Evolutionary conservation across 2,329 filamentous ascomycete genomes (phyloP), one percentile per base, ranked within the genome.

Genomic region (Monosporascus sp.): DNA sequence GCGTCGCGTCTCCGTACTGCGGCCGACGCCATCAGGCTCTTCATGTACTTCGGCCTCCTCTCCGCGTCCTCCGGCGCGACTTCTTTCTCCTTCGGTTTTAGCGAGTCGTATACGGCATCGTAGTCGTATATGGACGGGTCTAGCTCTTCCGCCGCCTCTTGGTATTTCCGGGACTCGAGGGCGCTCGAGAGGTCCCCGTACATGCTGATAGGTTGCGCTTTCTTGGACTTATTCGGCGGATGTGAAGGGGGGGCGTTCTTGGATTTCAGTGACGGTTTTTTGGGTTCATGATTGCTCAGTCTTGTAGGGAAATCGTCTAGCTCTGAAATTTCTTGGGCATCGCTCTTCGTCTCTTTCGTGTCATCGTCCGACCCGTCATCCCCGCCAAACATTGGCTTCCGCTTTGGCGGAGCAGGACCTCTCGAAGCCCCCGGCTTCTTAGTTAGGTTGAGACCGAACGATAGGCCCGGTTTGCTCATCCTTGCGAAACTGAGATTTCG

Each of bases 41-140:
- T 80, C 83, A 94, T 92, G 72, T 94, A 94, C 62, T 88, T 89
- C 1, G 89, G 86, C 60, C 83, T 84, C 41, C 83, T 77, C 62
- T 86, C 81, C 2, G 74, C 70, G 4, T 80, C 79, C 50, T 72
- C 70, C 46, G 74, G 70, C 3, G 75, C 76, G 2, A 72, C 72
- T 6, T 11, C 42, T 54, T 79, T 79, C 60, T 82, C 80, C 54
- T 84, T 78, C 17, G 83, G 81, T 59, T 89, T 86, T 41, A 93
- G 76, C 1, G 86, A 87, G 61, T 93, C 89, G 72, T 90, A 92
- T 22, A 90, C 88, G 2, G 80, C 81, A 67, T 95, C 90, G 72
- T 94, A 95, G 71, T 94, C 89, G 74, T 92, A 94, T 60, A 94
- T 85, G 48, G 83, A 85, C 1, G 88, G 75, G 62, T 94, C 89